These are phyloP conservation scores for Cryptococcus wingfieldii DNA, from an alignment of 1,284 basidiomycete species.

Conservation along the genomic window DNA sequence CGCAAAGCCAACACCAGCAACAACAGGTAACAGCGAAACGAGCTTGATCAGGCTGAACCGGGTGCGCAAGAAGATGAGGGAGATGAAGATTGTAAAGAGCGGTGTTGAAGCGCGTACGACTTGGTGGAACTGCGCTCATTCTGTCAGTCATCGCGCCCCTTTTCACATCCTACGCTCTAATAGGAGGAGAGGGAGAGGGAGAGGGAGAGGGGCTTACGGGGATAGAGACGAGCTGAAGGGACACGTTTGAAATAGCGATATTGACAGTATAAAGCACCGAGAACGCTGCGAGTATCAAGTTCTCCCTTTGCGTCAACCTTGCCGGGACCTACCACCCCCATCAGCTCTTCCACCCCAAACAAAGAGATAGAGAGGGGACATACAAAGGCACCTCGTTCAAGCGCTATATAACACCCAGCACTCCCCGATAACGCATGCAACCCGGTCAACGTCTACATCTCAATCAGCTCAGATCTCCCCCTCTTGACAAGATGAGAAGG, in stretches of 20 bases:
- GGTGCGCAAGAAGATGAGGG: slow-evolving; percentile 53
- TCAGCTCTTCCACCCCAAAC: not conserved
- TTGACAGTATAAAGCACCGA: slow-evolving; percentile 85
- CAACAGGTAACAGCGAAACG: slow-evolving; percentile 75
- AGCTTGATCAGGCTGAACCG: slow-evolving; percentile 55
- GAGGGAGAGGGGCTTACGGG: slow-evolving; percentile 59
- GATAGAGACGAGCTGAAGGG: slow-evolving; percentile 78
- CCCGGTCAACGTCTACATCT: slow-evolving; percentile 64
- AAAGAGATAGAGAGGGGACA: slow-evolving; percentile 18
- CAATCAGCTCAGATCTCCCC: slow-evolving; percentile 1
- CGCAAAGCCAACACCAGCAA: slow-evolving; percentile 88
- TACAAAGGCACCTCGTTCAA: slow-evolving; percentile 59
- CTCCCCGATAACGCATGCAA: slow-evolving; percentile 77
- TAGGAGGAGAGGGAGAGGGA: not conserved
- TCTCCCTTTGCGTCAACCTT: slow-evolving; percentile 57
- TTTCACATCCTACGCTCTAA: not conserved
- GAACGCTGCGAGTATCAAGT: slow-evolving; percentile 66
- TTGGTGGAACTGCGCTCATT: slow-evolving; percentile 74
- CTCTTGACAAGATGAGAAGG: not conserved
- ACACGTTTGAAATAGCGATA: slow-evolving; percentile 86
- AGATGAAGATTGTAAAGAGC: slow-evolving; percentile 78
- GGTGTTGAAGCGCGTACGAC: slow-evolving; percentile 89
- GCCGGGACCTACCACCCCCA: slow-evolving; percentile 52
- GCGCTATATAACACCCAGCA: slow-evolving; percentile 68
- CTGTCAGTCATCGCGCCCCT: not conserved